Evolutionary conservation across 345 rosid species (phyloP), one percentile per base, ranked within the genome.

Genomic region (Litchi chinensis): DNA sequence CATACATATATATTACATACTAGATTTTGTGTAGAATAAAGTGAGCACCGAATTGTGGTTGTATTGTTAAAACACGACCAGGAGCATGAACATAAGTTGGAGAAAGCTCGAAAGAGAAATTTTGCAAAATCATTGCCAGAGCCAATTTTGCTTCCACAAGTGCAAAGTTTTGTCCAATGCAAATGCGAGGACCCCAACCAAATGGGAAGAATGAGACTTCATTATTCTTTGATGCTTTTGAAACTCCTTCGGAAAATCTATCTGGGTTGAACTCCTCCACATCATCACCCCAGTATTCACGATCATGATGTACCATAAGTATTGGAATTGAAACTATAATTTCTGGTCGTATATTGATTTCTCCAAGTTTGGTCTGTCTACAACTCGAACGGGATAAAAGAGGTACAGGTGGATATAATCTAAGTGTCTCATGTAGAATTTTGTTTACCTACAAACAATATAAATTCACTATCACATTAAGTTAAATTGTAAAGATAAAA

Each of bases 151-250:
- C 89, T 85, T 90, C 95, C 19, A 91, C 28, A 78, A 90, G 26
- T 1, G 97, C 87, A 28, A 90, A 90, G 79, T 84, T 91, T 79
- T 89, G 92, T 2, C 97, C 95, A 0, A 92, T 80, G 83, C 98
- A 94, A 4, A 40, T 79, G 82, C 95, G 80, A 3, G 91, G 93
- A 43, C 97, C 94, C 87, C 85, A 9, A 11, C 87, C 88, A 12
- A 92, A 92, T 2, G 91, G 87, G 12, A 91, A 78, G 79, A 83
- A 90, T 5, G 88, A 79, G n/a, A 79, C 74, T 10, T 86, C 89
- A 73, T 80, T 89, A 18, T 19, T 75, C 52, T 86, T 88, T 15
- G 93, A 84, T 59, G 95, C 95, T 69, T 85, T 87, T 21, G 91
- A 84, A 63, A 91, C 56, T 24, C 93, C 93, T 24, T 85, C 88